Percentiles rank a stretch among this genome's conserved stretches.
Conservation (phyloP, 208 protist genomes). For the Phytomonas sp. region DNA sequence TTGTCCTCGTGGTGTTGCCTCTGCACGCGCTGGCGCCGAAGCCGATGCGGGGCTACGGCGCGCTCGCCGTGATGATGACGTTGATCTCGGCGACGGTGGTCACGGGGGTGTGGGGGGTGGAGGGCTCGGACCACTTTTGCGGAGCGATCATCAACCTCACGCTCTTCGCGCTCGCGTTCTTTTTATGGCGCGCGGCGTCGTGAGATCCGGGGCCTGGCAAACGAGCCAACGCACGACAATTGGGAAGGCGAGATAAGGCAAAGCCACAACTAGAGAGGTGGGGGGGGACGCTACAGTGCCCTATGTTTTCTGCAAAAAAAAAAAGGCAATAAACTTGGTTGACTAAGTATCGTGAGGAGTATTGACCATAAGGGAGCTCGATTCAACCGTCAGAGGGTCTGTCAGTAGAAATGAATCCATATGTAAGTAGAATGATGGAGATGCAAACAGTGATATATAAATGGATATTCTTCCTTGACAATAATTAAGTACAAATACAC, state of each 20-base stretch:
- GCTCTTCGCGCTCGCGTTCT: neutral
- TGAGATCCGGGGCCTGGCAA: no score
- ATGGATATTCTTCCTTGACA: no score
- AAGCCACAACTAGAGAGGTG: no score
- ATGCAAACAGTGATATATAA: no score
- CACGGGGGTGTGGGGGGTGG: slow-evolving; percentile 15
- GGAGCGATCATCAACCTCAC: neutral
- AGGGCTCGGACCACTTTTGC: slow-evolving; percentile 7
- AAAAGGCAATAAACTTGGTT: neutral
- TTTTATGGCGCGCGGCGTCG: neutral
- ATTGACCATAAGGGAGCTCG: no score
- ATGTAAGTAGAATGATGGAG: no score
- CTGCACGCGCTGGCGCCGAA: slow-evolving; percentile 31
- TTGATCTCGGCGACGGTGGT: slow-evolving; percentile 25
- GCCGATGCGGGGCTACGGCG: slow-evolving; percentile 35
- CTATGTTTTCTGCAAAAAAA: slow-evolving; percentile 9
- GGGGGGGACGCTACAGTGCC: neutral
- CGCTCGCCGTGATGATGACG: slow-evolving; percentile 21
- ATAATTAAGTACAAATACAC: no score
- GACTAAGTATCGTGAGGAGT: no score
- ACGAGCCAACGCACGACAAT: no score
- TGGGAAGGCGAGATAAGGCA: no score
- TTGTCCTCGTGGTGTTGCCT: slow-evolving; percentile 20
- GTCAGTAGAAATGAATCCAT: no score
- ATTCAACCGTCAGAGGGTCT: no score